Evolutionary conservation across 306 rosid species (phyloP).

Genomic region (Cucumis hystrix): DNA sequence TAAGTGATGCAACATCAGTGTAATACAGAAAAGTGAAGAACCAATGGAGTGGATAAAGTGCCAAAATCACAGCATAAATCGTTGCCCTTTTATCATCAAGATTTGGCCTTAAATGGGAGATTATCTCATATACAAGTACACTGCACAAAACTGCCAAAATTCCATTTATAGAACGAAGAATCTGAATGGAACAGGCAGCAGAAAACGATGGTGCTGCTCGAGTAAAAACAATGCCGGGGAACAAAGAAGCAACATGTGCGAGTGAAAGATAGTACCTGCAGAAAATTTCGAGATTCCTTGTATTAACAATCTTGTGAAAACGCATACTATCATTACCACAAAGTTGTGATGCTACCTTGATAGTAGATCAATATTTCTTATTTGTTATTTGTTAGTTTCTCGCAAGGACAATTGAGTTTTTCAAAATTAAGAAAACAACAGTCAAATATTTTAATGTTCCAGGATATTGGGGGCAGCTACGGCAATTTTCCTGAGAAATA

Average conservation of each 20-base stretch:
- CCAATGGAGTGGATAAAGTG: slow-evolving; percentile 84
- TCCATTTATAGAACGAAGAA: slow-evolving; percentile 67
- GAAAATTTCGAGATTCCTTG: slow-evolving; percentile 15
- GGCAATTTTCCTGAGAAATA: not conserved
- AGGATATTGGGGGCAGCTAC: not conserved
- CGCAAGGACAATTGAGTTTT: not conserved
- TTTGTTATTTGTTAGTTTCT: not conserved
- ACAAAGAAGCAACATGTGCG: slow-evolving; percentile 80
- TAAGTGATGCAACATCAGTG: slow-evolving; percentile 77
- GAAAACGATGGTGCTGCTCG: slow-evolving; percentile 38
- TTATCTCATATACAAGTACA: slow-evolving; percentile 48
- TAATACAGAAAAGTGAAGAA: slow-evolving; percentile 86
- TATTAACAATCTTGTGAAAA: not conserved
- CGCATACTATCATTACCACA: not conserved
- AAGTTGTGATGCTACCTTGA: not conserved
- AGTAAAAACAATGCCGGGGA: slow-evolving; percentile 42
- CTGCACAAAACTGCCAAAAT: slow-evolving; percentile 59
- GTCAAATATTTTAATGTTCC: not conserved
- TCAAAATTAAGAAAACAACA: not conserved
- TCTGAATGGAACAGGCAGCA: slow-evolving; percentile 42
- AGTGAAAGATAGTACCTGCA: slow-evolving; percentile 97
- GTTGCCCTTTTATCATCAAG: slow-evolving; percentile 48
- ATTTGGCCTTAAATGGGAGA: slow-evolving; percentile 55
- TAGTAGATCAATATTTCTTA: not conserved
- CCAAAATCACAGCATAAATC: slow-evolving; percentile 44